Base-by-base conservation (phyloP, 1,139 yeast genomes). In the Suhomyces wounanorum region DNA sequence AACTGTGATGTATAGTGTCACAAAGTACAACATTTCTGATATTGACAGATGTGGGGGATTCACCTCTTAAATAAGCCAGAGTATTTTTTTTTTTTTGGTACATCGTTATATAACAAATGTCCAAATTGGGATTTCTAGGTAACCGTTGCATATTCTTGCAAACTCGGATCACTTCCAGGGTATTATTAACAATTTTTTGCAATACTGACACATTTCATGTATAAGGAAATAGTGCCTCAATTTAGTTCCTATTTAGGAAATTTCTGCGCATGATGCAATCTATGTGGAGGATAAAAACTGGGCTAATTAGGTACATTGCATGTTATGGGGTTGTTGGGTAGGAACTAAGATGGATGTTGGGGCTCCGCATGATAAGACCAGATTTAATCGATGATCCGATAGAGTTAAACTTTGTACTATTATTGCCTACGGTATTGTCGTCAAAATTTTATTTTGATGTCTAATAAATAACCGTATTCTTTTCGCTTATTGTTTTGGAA, bases 1-100 rank as follows among this genome's bases (percentile, higher is more conserved):
- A 7, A 50, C n/a, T 11, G 45, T 25, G 9, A 50, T 8, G n/a
- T 33, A 43, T 18, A 43, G 40, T 8, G 40, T 25, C 6, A 40
- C 30, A 23, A 13, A 25, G n/a, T 11, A 9, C 33, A 41, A 39
- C 48, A 45, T 45, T 14, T 3, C 2, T 30, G 33, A 5, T 30
- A n/a, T 4, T 5, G 33, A 11, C 14, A 5, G n/a, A 11, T 30
- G 33, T 11, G 33, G 33, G 31, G 33, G n/a, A 30, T 11, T 30
- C 14, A 9, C 21, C 18, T 5, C 21, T 33, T 33, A 3, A 14
- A 33, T 33, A 33, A 9, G 18, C 14, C 33, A 13, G 14, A n/a
- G 18, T 16, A 33, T 14, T 33, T 33, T 33, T 7, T 8, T 14
- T 2, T 10, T 17, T 13, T n/a, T n/a, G n/a, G 37, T 33, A 21